A percentile compares a stretch with the other conserved stretches of the same genome.
Evolutionary conservation across 176 grass and related monocot genomes (phyloP).

Genomic region (Pontederia crassipes): DNA sequence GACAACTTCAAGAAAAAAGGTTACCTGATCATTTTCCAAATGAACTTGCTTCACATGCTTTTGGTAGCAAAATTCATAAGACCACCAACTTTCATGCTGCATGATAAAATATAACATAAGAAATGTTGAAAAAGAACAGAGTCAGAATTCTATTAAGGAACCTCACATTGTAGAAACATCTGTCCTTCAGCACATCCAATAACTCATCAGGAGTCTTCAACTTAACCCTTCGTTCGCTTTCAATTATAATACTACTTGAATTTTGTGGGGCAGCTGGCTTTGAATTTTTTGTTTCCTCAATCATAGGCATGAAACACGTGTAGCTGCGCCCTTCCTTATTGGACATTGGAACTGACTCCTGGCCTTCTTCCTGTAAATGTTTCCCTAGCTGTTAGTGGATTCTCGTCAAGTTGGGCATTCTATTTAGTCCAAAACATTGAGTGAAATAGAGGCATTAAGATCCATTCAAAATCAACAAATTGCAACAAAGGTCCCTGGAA

Average conservation of each 20-base stretch:
- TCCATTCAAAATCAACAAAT: background rate
- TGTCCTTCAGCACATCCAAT: constrained; percentile 69
- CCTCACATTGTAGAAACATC: constrained; percentile 79
- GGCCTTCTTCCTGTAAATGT: constrained; percentile 58
- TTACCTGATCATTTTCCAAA: constrained; percentile 59
- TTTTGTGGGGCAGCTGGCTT: constrained; percentile 62
- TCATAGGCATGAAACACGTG: constrained; percentile 58
- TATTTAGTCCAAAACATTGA: background rate
- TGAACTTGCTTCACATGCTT: constrained; percentile 70
- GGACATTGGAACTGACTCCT: constrained; percentile 59
- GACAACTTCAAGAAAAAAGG: background rate
- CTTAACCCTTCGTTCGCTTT: constrained; percentile 65
- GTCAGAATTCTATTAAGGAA: constrained; percentile 4
- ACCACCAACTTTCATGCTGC: constrained; percentile 89
- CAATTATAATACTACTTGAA: constrained; percentile 64
- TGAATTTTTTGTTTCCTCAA: constrained; percentile 63
- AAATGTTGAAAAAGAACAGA: constrained; percentile 8
- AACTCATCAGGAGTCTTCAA: constrained; percentile 87
- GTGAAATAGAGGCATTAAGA: background rate
- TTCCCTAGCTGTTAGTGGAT: background rate
- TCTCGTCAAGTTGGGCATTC: background rate
- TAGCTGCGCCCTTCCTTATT: constrained; percentile 66
- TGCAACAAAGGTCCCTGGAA: no score
- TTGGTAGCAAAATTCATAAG: constrained; percentile 89
- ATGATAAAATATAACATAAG: constrained; percentile 1